Conservation (phyloP, 1,139 yeast species). For the Diutina rugosa region DNA sequence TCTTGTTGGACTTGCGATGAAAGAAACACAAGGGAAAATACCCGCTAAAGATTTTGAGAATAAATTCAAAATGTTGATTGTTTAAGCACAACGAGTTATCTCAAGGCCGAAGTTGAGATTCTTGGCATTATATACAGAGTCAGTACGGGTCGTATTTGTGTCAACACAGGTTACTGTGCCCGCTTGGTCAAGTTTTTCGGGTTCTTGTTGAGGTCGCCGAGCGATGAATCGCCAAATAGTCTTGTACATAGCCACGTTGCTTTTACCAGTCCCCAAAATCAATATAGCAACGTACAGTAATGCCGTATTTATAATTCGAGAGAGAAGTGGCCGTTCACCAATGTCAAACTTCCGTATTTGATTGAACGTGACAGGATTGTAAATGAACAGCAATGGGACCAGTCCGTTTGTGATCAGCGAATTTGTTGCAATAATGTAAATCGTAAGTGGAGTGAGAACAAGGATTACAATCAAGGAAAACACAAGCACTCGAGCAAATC, state of each 20-base stretch:
- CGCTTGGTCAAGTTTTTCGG: not conserved
- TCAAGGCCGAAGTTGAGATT: not conserved
- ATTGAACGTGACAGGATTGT: not conserved
- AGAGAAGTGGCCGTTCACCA: not conserved
- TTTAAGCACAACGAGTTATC: conserved; percentile 3
- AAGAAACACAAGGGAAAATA: conserved; percentile 55
- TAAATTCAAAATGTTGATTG: conserved; percentile 22
- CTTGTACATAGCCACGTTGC: not conserved
- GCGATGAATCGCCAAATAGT: not conserved
- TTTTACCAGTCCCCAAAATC: not conserved
- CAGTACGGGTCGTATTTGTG: not conserved
- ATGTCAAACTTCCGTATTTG: not conserved
- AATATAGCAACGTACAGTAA: not conserved
- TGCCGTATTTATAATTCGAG: not conserved
- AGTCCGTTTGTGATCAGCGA: not conserved
- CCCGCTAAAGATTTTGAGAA: conserved; percentile 26
- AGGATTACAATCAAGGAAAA: not conserved
- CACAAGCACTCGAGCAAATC: not conserved
- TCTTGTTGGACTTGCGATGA: conserved; percentile 80
- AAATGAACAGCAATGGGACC: not conserved
- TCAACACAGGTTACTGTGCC: not conserved
- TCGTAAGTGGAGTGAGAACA: not conserved
- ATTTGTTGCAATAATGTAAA: not conserved
- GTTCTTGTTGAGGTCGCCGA: not conserved
- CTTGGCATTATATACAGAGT: not conserved